Evolutionary conservation across 1,284 basidiomycete species (phyloP).

Genomic region (Fomes fomentarius): DNA sequence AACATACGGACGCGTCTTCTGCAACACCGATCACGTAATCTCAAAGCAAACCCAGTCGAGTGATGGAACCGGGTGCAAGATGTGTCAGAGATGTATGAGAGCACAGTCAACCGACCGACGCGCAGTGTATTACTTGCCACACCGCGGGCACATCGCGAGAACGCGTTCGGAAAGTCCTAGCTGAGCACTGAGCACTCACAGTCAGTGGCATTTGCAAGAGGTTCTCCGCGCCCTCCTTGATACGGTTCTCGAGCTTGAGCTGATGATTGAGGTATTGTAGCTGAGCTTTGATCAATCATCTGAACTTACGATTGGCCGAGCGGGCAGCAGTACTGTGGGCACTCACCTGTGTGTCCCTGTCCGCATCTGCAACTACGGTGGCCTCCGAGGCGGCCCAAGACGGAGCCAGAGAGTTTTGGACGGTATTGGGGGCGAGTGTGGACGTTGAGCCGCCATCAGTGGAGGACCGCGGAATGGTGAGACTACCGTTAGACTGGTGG

Average conservation of each 20-base stretch:
- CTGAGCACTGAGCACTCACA: slow-evolving; percentile 42
- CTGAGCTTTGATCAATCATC: slow-evolving; percentile 39
- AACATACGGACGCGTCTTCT: neutral
- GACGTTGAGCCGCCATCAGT: slow-evolving; percentile 13
- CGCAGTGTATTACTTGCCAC: neutral
- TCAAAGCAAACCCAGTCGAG: neutral
- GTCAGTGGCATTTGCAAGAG: slow-evolving; percentile 69
- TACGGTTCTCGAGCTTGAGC: slow-evolving; percentile 73
- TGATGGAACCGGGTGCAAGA: neutral
- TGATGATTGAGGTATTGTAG: slow-evolving; percentile 67
- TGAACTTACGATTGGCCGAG: neutral
- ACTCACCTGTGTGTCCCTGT: slow-evolving; percentile 17
- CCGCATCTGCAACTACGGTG: slow-evolving; percentile 3
- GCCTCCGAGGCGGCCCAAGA: slow-evolving; percentile 10
- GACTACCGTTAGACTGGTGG: slow-evolving; percentile 10
- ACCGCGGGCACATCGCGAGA: neutral
- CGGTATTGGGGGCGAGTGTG: slow-evolving; percentile 12
- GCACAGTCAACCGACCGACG: no score
- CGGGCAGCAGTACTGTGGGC: neutral
- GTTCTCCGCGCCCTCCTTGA: slow-evolving; percentile 87
- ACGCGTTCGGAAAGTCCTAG: no score
- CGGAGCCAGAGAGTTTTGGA: slow-evolving; percentile 4
- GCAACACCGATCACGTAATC: neutral
- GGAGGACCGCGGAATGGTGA: slow-evolving; percentile 13
- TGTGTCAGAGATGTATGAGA: no score